Conservation (phyloP, 2,329 filamentous ascomycete species). For the Clonostachys solani region DNA sequence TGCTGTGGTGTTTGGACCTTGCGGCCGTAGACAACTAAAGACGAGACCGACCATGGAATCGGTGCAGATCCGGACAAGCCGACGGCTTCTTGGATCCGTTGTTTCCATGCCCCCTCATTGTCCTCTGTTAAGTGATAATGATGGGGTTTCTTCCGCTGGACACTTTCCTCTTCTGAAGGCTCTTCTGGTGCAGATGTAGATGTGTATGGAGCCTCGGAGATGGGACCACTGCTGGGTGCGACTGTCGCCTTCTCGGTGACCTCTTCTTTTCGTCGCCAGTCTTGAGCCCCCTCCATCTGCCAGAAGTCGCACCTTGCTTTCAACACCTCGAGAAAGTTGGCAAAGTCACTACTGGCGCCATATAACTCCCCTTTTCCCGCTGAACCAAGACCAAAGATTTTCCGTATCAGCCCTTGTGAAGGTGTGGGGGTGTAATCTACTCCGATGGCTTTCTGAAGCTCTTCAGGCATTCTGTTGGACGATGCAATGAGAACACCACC, state of each 20-base stretch:
- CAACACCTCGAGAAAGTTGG: conserved; percentile 69
- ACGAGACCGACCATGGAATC: conserved; percentile 35
- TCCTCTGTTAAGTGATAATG: conserved; percentile 20
- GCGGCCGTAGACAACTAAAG: conserved; percentile 58
- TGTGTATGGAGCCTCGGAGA: not conserved
- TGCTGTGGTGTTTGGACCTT: conserved; percentile 54
- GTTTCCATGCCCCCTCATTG: conserved; percentile 19
- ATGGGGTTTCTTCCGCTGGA: conserved; percentile 15
- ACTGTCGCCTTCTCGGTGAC: not conserved
- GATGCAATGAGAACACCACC: conserved; percentile 78
- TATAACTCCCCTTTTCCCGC: conserved; percentile 43
- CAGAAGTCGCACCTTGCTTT: conserved; percentile 77
- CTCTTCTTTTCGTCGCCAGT: conserved; percentile 60
- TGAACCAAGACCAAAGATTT: conserved; percentile 35
- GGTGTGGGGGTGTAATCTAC: conserved; percentile 60
- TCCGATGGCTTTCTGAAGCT: conserved; percentile 71
- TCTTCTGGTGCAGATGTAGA: not conserved
- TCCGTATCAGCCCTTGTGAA: conserved; percentile 44
- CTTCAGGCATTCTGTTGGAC: conserved; percentile 80
- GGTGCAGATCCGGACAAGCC: conserved; percentile 11
- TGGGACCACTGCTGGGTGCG: not conserved
- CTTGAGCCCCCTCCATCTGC: conserved; percentile 73
- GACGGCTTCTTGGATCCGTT: conserved; percentile 11
- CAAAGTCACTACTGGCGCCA: conserved; percentile 66
- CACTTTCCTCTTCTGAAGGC: conserved; percentile 5